These are phyloP conservation scores for Trifolium repens DNA, from an alignment of 306 rosid genomes.

Conservation along the genomic window DNA sequence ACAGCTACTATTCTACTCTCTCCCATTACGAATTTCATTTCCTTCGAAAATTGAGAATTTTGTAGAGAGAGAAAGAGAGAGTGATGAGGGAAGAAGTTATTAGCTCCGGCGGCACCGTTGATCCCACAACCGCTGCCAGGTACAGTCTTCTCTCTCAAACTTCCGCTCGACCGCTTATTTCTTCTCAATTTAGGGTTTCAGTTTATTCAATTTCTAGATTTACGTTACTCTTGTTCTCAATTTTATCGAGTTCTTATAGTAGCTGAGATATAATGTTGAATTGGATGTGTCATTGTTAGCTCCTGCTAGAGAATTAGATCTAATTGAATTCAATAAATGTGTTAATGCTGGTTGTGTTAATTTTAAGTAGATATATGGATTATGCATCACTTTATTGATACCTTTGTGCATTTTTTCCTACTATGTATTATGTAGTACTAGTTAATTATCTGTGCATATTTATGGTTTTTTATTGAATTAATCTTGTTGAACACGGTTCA, in stretches of 20 bases:
- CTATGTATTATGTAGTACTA: neutral
- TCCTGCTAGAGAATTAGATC: conserved; percentile 38
- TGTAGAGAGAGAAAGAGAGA: conserved; percentile 5
- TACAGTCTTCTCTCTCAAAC: conserved; percentile 12
- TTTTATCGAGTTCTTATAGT: conserved; percentile 20
- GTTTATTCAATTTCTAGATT: conserved; percentile 9
- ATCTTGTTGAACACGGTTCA: neutral
- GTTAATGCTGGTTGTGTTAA: neutral
- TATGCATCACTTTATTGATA: neutral
- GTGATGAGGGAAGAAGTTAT: conserved; percentile 94
- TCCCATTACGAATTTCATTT: conserved; percentile 27
- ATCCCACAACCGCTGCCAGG: conserved; percentile 97
- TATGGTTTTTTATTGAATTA: neutral
- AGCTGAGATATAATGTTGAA: too few relatives aligned
- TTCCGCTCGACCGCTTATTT: neutral
- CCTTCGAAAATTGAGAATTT: conserved; percentile 44
- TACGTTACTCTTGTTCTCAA: conserved; percentile 48
- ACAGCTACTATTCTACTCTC: conserved; percentile 23
- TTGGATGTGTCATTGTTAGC: neutral
- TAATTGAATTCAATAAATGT: neutral
- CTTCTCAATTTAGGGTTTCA: conserved; percentile 44
- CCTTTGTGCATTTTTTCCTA: neutral
- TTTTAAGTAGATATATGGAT: neutral
- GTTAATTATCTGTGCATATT: neutral
- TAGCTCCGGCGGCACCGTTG: conserved; percentile 87